A percentile compares a stretch with the other conserved stretches of the same genome.
Conservation (phyloP, 352 stramenopile genomes). For the Albugo laibachii region DNA sequence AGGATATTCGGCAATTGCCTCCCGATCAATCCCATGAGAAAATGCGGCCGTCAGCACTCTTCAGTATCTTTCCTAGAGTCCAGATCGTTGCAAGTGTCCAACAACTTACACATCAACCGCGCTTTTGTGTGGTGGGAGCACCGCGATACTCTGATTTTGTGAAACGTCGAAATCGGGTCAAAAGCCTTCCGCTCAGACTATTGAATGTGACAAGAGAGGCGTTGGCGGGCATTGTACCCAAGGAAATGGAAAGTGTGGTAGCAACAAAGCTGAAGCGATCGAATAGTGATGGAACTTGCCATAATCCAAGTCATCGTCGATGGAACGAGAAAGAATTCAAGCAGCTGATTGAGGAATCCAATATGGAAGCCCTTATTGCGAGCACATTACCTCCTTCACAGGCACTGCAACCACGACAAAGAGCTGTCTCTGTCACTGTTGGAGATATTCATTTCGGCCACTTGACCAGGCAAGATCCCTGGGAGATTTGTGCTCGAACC, state of each 20-base stretch:
- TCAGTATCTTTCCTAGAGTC: constrained; percentile 73
- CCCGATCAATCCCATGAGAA: constrained; percentile 13
- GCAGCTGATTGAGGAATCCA: constrained; percentile 39
- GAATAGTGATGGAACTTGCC: constrained; percentile 40
- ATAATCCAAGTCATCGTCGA: constrained; percentile 44
- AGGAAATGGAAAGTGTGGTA: constrained; percentile 11
- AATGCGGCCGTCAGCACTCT: constrained; percentile 25
- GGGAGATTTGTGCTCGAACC: no score
- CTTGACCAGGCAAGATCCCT: constrained; percentile 16
- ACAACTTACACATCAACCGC: constrained; percentile 47
- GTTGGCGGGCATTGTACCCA: not conserved
- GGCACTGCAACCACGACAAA: constrained; percentile 16
- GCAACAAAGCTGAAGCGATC: constrained; percentile 31
- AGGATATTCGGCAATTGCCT: constrained; percentile 33
- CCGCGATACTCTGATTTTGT: not conserved
- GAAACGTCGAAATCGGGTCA: no score
- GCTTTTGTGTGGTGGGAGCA: constrained; percentile 20
- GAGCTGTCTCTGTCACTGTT: constrained; percentile 37
- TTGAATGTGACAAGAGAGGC: not conserved
- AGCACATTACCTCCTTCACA: constrained; percentile 17
- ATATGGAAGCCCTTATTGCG: constrained; percentile 22
- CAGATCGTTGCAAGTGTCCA: constrained; percentile 66
- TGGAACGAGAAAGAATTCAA: constrained; percentile 62
- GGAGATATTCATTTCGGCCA: constrained; percentile 36
- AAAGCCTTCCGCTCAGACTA: not conserved